A percentile compares a stretch with the other conserved stretches of the same genome.
Evolutionary conservation across 345 rosid genomes (phyloP).

Genomic region (Murraya paniculata): DNA sequence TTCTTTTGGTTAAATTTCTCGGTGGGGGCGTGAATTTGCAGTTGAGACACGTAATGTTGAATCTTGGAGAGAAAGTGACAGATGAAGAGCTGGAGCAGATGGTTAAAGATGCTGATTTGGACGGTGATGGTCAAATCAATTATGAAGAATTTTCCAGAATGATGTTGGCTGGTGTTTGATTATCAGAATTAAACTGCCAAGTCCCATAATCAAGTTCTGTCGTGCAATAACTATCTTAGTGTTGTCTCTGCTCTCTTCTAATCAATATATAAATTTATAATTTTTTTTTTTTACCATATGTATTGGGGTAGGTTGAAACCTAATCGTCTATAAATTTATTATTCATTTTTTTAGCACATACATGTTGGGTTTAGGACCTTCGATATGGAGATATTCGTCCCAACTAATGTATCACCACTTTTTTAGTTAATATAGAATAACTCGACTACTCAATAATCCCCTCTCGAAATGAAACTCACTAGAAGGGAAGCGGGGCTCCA

Average conservation of each 20-base stretch:
- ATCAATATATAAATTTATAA: no score
- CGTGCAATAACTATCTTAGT: neutral
- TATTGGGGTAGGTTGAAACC: no score
- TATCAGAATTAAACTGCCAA: neutral
- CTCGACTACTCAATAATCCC: no score
- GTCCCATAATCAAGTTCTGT: neutral
- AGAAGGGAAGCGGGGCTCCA: no score
- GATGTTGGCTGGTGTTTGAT: constrained; percentile 50
- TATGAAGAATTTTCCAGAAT: constrained; percentile 71
- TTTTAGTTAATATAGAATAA: no score
- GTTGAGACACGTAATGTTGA: constrained; percentile 55
- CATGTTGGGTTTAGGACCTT: no score
- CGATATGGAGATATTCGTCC: no score
- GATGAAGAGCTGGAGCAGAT: constrained; percentile 55
- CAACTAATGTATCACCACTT: no score
- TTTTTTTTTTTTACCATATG: no score
- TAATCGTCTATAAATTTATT: no score
- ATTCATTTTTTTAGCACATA: no score
- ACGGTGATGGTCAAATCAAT: constrained; percentile 59
- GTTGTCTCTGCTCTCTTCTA: neutral
- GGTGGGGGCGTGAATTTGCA: constrained; percentile 16
- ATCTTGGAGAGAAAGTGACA: constrained; percentile 47
- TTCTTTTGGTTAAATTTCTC: neutral
- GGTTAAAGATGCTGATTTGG: constrained; percentile 57
- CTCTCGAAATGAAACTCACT: no score